Conservation (phyloP, 108 stramenopile species). For the Cyclostephanos tholiformis region DNA sequence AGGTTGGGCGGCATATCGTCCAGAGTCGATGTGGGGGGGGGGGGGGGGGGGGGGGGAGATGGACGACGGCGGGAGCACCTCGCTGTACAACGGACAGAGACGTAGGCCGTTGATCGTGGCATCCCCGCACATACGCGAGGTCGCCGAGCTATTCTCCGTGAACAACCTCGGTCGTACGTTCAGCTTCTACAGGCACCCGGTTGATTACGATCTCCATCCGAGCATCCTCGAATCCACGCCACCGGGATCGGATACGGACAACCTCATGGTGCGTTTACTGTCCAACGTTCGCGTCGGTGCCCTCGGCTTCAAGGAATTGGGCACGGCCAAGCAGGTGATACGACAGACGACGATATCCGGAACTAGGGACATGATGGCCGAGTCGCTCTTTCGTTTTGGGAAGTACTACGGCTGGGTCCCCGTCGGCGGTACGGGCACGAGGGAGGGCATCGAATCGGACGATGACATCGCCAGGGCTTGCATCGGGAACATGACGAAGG, state of each 20-base stretch:
- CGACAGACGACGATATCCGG: conserved; percentile 43
- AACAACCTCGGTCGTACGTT: conserved; percentile 54
- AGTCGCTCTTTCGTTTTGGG: conserved; percentile 42
- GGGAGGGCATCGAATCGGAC: conserved; percentile 34
- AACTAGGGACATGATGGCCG: conserved; percentile 44
- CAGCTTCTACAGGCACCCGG: conserved; percentile 54
- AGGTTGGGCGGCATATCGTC: conserved; percentile 29
- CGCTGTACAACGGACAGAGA: conserved; percentile 39
- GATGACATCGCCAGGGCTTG: conserved; percentile 35
- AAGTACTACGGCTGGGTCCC: conserved; percentile 57
- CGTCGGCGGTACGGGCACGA: conserved; percentile 31
- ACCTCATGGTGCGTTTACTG: conserved; percentile 47
- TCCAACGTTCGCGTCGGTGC: conserved; percentile 35
- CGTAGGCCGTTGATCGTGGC: conserved; percentile 42
- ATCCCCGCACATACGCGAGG: conserved; percentile 54
- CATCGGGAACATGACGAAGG: conserved; percentile 31
- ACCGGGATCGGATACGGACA: conserved; percentile 34
- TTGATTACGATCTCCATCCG: conserved; percentile 59
- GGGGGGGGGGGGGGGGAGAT: conserved; percentile 7
- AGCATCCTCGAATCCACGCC: conserved; percentile 27
- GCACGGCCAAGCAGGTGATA: conserved; percentile 58
- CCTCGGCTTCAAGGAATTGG: conserved; percentile 54
- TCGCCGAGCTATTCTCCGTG: conserved; percentile 46
- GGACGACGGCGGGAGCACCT: too few species aligned
- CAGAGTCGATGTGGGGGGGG: background rate